Conservation (phyloP, 1,139 yeast species). For the Protomyces macrosporus region DNA sequence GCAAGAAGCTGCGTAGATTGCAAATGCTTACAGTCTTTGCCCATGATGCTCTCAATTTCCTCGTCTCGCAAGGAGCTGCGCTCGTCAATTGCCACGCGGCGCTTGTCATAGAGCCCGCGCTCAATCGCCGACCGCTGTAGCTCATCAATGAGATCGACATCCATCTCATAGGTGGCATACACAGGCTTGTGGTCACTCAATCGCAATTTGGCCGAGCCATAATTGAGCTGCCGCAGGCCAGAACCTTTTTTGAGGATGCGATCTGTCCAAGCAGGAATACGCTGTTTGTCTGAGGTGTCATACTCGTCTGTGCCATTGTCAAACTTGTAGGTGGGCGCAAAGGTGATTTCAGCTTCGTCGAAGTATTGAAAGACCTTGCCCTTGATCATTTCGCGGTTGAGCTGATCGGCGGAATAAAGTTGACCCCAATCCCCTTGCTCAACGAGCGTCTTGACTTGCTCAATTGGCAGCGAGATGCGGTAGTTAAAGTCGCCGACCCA, state of each 20-base stretch:
- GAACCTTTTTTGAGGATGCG: slow-evolving; percentile 55
- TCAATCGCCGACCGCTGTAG: slow-evolving; percentile 53
- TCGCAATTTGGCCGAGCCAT: slow-evolving; percentile 52
- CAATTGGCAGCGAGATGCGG: slow-evolving; percentile 70
- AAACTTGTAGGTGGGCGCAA: slow-evolving; percentile 88
- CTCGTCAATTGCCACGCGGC: slow-evolving; percentile 41
- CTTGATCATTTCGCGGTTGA: slow-evolving; percentile 71
- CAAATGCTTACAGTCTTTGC: slow-evolving; percentile 11
- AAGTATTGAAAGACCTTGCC: slow-evolving; percentile 84
- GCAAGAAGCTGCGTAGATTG: neutral
- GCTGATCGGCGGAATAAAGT: slow-evolving; percentile 71
- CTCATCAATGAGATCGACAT: slow-evolving; percentile 67
- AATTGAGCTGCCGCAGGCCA: slow-evolving; percentile 58
- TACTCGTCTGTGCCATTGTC: slow-evolving; percentile 79
- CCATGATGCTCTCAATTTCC: slow-evolving; percentile 19
- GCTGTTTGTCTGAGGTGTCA: slow-evolving; percentile 84
- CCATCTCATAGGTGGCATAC: slow-evolving; percentile 65
- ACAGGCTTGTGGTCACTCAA: slow-evolving; percentile 96
- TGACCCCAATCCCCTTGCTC: slow-evolving; percentile 45
- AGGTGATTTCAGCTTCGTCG: slow-evolving; percentile 69
- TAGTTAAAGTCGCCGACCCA: slow-evolving; percentile 98
- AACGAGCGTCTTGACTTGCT: slow-evolving; percentile 60
- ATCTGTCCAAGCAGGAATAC: slow-evolving; percentile 98
- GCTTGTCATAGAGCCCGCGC: slow-evolving; percentile 50
- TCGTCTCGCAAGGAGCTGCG: slow-evolving; percentile 40